Evolutionary conservation across 108 stramenopile species (phyloP), one percentile per base, ranked within the genome.

Genomic region (Nitzschia putrida): DNA sequence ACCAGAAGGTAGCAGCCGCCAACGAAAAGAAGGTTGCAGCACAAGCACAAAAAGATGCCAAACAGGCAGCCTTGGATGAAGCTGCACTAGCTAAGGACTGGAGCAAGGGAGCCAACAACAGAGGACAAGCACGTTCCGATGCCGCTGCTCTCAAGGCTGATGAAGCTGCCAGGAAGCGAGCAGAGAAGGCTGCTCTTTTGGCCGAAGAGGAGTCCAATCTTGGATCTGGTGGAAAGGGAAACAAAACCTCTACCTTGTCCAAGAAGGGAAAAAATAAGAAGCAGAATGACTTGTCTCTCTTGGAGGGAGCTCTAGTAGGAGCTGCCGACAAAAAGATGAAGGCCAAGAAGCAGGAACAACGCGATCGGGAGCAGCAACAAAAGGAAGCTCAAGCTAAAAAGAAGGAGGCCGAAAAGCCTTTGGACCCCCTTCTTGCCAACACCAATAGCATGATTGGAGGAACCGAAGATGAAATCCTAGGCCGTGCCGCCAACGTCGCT

Each of bases 251-350:
- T 4, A 24, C 25, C 5, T 40, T 66, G 37, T 53, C 51, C 29
- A 66, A 66, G 34, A 24, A 66, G n/a, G 53, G 65, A 53, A 78
- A 54, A 64, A 66, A 55, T 69, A 76, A 59, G 42, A 56, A 68
- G 41, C n/a, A 57, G 52, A 64, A 83, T 64, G 90, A 91, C 49
- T 54, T 94, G 40, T 70, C 80, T 3, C 45, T 94, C 10, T 61
- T 94, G 49, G 90, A 89, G 61, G 85, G 88, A 75, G 83, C 90
- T 10, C 66, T 94, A 26, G 84, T 90, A 0, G 73, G 78, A 10
- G 83, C 79, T 45, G 93, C 93, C n/a, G 93, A 94, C 45, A 94
- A 94, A 73, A 89, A 91, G 72, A 66, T 71, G 1, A 88, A 85
- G 67, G 83, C 78, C 37, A 80, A 88, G 69, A 84, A 84, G 58